These are phyloP conservation scores for Kwoniella shivajii DNA, from an alignment of 1,284 basidiomycete species.

Conservation along the genomic window DNA sequence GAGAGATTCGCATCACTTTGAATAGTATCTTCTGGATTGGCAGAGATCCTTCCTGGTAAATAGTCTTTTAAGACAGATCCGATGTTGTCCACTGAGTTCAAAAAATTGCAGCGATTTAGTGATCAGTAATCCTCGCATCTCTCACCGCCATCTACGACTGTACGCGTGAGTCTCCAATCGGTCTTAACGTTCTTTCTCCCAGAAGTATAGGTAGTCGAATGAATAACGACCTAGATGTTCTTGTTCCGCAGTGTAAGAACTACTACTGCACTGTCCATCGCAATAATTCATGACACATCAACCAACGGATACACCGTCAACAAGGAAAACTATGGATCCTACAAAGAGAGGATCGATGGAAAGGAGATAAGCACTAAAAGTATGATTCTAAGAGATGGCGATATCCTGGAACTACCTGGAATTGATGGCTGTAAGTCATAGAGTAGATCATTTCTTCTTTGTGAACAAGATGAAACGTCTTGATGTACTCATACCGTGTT, in stretches of 20 bases:
- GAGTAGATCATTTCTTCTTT: neutral
- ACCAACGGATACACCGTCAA: constrained; percentile 6
- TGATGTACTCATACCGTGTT: no score
- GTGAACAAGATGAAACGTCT: neutral
- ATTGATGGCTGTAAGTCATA: neutral
- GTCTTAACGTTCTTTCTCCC: neutral
- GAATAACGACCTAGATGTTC: neutral
- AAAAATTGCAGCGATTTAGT: constrained; percentile 8
- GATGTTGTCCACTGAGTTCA: neutral
- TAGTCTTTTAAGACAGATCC: neutral
- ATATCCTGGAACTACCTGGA: constrained; percentile 5
- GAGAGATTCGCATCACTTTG: neutral
- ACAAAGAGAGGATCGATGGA: neutral
- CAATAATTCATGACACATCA: constrained; percentile 8
- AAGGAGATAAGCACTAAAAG: neutral
- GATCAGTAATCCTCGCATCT: neutral
- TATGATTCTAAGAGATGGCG: constrained; percentile 12
- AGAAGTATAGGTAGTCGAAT: neutral
- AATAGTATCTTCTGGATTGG: constrained; percentile 1
- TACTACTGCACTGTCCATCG: neutral
- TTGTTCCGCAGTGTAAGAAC: constrained; percentile 1
- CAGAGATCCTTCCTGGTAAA: neutral
- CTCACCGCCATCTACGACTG: constrained; percentile 3
- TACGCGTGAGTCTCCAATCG: neutral
- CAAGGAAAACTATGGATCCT: neutral